phyloP scores from a whole-genome alignment of 164 flowering plant species.

The Malania oleifera region DNA sequence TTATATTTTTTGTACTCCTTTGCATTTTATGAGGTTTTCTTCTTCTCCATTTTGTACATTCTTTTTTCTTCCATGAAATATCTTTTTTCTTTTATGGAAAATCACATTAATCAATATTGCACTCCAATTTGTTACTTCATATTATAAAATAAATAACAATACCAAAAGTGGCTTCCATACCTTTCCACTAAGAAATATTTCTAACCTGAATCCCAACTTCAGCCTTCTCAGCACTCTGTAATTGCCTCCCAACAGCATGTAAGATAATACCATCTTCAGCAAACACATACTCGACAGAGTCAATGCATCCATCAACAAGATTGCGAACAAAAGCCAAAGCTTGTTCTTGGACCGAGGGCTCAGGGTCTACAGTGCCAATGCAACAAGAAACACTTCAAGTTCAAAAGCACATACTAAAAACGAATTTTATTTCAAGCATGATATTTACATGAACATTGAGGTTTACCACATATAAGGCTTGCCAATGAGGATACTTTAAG shows the following conservation, averaged over 20 bases:
- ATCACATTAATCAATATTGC: neutral
- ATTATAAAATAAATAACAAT: neutral
- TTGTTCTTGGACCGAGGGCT: slow-evolving; percentile 81
- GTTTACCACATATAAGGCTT: slow-evolving; percentile 77
- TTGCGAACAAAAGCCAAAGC: slow-evolving; percentile 84
- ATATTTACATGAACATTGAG: slow-evolving; percentile 7
- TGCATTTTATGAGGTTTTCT: no score
- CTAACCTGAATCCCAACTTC: slow-evolving; percentile 81
- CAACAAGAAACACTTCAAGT: neutral
- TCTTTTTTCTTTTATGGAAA: no score
- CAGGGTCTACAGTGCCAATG: slow-evolving; percentile 56
- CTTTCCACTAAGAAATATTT: slow-evolving; percentile 10
- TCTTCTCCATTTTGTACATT: no score
- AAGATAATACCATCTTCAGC: slow-evolving; percentile 59
- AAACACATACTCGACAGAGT: slow-evolving; percentile 56
- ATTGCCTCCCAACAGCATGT: slow-evolving; percentile 67
- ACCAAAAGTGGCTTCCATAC: neutral
- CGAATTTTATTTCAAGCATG: neutral
- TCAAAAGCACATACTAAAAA: neutral
- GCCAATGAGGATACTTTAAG: slow-evolving; percentile 56
- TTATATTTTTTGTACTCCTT: no score
- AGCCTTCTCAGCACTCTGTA: slow-evolving; percentile 38
- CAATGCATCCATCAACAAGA: slow-evolving; percentile 72
- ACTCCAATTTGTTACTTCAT: neutral
- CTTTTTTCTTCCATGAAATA: no score